phyloP scores from a whole-genome alignment of 1,284 basidiomycete genomes.

The Microbotryum intermedium region DNA sequence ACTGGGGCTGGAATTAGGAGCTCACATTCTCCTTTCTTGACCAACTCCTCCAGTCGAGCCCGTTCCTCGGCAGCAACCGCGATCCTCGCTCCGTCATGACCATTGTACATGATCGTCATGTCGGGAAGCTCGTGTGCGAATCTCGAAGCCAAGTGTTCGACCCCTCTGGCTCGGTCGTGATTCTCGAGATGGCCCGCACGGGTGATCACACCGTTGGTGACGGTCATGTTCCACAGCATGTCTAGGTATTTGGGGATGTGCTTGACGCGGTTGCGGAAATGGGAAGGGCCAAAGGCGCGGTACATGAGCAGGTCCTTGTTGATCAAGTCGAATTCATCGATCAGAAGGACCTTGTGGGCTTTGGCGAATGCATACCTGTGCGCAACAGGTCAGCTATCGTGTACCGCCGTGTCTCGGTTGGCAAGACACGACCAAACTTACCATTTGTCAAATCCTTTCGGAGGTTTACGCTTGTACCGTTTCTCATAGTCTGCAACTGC shows the following conservation, averaged over 20 bases:
- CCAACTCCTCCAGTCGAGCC: slow-evolving; percentile 26
- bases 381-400: not conserved
- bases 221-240: slow-evolving; percentile 29
- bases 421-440: slow-evolving; percentile 32
- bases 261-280: slow-evolving; percentile 27
- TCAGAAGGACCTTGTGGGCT: slow-evolving; percentile 31
- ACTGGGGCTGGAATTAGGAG: not conserved
- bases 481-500: slow-evolving; percentile 41
- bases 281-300: slow-evolving; percentile 30
- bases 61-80: slow-evolving; percentile 32
- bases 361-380: slow-evolving; percentile 34
- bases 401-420: not conserved
- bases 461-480: slow-evolving; percentile 42
- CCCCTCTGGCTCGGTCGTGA: slow-evolving; percentile 33
- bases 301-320: slow-evolving; percentile 32
- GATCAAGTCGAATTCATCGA: slow-evolving; percentile 36
- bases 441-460: slow-evolving; percentile 43
- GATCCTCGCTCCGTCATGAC: slow-evolving; percentile 31
- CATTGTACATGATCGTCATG: slow-evolving; percentile 33
- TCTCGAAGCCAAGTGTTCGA: slow-evolving; percentile 26
- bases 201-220: slow-evolving; percentile 22
- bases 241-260: slow-evolving; percentile 16
- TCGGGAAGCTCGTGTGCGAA: slow-evolving; percentile 31
- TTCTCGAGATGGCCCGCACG: slow-evolving; percentile 30
- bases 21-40: slow-evolving; percentile 24